Percentiles rank a stretch among this genome's conserved stretches.
These are phyloP conservation scores for Drosera spatulata DNA, from an alignment of 179 eudicot species.

Conservation along the genomic window DNA sequence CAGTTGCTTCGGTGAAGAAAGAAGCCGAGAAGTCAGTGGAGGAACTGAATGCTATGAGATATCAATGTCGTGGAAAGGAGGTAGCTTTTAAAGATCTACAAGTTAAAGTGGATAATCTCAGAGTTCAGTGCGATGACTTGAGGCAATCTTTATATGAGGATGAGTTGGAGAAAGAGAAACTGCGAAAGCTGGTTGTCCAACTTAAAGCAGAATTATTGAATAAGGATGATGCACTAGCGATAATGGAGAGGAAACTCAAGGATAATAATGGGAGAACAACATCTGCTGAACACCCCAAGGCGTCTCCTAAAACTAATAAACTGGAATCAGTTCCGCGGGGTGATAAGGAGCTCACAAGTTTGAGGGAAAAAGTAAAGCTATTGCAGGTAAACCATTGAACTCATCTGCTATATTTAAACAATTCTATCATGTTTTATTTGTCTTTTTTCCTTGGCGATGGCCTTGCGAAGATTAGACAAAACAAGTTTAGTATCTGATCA, in stretches of 20 bases:
- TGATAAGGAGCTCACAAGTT: slow-evolving; percentile 43
- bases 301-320: slow-evolving; percentile 33
- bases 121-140: slow-evolving; percentile 32
- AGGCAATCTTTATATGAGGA: slow-evolving; percentile 33
- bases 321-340: slow-evolving; percentile 18
- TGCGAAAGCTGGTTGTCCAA: slow-evolving; percentile 46
- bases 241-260: slow-evolving; percentile 57
- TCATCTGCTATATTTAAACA: not conserved
- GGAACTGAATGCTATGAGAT: slow-evolving; percentile 34
- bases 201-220: slow-evolving; percentile 49
- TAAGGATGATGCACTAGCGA: slow-evolving; percentile 43
- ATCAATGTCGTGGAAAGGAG: slow-evolving; percentile 44
- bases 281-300: slow-evolving; percentile 28
- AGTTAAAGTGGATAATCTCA: slow-evolving; percentile 38
- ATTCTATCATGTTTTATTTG: not conserved
- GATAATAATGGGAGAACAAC: slow-evolving; percentile 22
- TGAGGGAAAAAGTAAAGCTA: slow-evolving; percentile 61
- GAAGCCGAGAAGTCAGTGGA: slow-evolving; percentile 35
- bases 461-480: not conserved
- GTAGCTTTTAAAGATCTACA: slow-evolving; percentile 25
- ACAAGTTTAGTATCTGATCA: not conserved
- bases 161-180: slow-evolving; percentile 58
- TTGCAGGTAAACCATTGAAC: slow-evolving; percentile 57
- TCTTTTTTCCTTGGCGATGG: not conserved
- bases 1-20: slow-evolving; percentile 17